Base-by-base conservation (phyloP, 1,284 basidiomycete species). In the Coniophora puteana region DNA sequence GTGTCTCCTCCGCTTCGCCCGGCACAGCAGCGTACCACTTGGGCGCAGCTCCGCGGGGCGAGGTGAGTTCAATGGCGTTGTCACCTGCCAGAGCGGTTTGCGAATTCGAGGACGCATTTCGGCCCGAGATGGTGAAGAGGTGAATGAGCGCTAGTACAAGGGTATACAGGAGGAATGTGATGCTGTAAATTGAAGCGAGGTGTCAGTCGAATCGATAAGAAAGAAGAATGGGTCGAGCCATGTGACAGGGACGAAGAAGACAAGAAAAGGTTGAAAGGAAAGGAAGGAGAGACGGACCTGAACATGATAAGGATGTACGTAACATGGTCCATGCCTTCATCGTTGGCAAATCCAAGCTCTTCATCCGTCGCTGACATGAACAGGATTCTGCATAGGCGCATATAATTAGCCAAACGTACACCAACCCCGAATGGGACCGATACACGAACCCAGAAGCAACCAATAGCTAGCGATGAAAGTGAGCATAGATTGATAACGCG, bases 281-380 rank as follows among this genome's bases (percentile, higher is more conserved):
- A 22, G 11, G 28, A 5, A 11, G 6, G 13, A 29, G 18, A 22
- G 7, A 54, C 67, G 37, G 36, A 81, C 78, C 87, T 91, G 63
- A 86, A 89, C 71, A 90, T 83, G 55, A 88, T 83, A 7, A 93
- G 68, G 31, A 87, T 73, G 54, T 94, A 94, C 1, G 90, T 89
- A 49, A 93, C 89, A 56, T 93, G 89, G 58, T 93, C 91, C 78
- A 93, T 85, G 36, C 76, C 84, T 24, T 70, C 67, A 18, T 75
- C 74, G 51, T 88, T 71, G 11, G 84, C 78, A 47, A 74, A 84
- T 24, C 72, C 55, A 29, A 94, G 67, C 58, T 94, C 89, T 65
- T 96, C 92, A 58, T 95, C 90, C 0, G 93, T 95, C 0, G 84
- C 91, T 11, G 87, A 88, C 77, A 94, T 91, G 71, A 95, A 95